Evolutionary conservation across 2,329 filamentous ascomycete genomes (phyloP).

Genomic region (Nemania abortiva): DNA sequence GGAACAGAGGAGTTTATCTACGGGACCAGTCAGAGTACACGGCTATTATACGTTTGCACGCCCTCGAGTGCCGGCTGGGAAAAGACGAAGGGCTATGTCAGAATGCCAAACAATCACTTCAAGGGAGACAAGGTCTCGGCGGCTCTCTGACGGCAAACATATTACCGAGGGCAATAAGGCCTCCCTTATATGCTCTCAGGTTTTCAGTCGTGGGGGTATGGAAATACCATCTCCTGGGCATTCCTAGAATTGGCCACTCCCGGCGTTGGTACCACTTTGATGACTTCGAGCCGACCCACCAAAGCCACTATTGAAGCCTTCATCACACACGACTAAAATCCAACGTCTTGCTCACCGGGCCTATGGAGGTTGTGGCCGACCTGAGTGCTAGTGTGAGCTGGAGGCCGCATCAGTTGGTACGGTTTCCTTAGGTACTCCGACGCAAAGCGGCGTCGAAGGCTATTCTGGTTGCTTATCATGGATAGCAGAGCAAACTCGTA

Average conservation of each 20-base stretch:
- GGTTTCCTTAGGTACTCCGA: neutral
- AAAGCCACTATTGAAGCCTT: conserved; percentile 10
- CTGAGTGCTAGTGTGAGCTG: neutral
- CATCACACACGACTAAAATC: neutral
- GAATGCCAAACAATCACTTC: neutral
- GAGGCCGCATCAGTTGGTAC: neutral
- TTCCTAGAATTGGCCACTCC: neutral
- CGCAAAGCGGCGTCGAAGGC: conserved; percentile 18
- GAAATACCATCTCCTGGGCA: neutral
- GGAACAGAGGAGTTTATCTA: neutral
- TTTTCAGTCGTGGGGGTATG: neutral
- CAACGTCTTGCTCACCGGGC: conserved; percentile 3
- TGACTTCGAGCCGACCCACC: neutral
- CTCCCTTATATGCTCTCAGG: neutral
- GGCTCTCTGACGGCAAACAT: neutral
- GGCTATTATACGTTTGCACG: conserved; percentile 6
- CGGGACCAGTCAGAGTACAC: neutral
- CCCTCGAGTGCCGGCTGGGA: neutral
- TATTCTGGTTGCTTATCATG: neutral
- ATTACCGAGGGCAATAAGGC: neutral
- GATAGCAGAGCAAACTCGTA: conserved; percentile 15
- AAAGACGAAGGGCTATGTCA: neutral
- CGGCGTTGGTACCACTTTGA: neutral
- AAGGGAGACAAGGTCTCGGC: neutral
- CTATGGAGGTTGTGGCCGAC: neutral